Conservation (phyloP, 2,329 filamentous ascomycete species). For the Periconia digitata region DNA sequence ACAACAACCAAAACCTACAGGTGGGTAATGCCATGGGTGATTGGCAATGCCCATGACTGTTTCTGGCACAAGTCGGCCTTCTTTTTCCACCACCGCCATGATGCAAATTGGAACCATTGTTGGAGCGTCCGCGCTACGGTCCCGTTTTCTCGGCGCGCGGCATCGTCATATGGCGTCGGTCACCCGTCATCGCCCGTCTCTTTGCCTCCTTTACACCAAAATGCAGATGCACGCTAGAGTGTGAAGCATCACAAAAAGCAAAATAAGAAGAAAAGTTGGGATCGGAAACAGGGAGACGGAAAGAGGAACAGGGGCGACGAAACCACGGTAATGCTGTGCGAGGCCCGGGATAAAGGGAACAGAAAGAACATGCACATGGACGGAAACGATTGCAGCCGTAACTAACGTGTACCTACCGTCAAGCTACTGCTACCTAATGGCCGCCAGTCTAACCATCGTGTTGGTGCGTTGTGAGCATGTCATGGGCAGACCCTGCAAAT, state of each 20-base stretch:
- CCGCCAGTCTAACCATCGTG: not conserved
- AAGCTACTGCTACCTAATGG: too few species aligned
- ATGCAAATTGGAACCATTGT: too few species aligned
- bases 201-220: not conserved
- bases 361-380: not conserved
- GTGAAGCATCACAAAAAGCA: not conserved
- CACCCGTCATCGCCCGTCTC: slow-evolving; percentile 6
- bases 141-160: not conserved
- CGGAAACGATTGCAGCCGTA: not conserved
- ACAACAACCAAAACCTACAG: too few species aligned
- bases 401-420: too few species aligned
- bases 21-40: too few species aligned
- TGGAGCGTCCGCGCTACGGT: not conserved
- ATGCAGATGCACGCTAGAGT: too few species aligned
- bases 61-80: too few species aligned
- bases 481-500: not conserved
- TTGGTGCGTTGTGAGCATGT: not conserved
- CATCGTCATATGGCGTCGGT: slow-evolving; percentile 2
- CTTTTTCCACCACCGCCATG: too few species aligned
- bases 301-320: not conserved
- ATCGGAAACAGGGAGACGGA: not conserved
- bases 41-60: too few species aligned
- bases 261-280: too few species aligned
- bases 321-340: not conserved
- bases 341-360: not conserved